Evolutionary conservation across 495 filamentous ascomycete species (phyloP), one percentile per base, ranked within the genome.

Genomic region (Penicillium malachiteum): DNA sequence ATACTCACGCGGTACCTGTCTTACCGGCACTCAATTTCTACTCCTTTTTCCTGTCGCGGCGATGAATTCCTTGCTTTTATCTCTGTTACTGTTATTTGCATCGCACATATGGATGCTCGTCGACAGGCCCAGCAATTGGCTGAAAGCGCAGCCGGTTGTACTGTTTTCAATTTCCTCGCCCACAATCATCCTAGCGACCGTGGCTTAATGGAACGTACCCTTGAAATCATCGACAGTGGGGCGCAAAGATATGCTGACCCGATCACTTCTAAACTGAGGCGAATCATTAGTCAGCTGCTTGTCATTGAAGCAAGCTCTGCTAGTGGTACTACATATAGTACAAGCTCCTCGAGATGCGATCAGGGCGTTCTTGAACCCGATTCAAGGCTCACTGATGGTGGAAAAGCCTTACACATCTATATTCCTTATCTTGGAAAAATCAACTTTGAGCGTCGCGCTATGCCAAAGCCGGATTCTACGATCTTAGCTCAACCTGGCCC

Each of bases 41-140:
- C 52, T 3, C 54, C 67, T 12, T 71, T 71, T 52, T 70, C 72
- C 55, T 83, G 79, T 63, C 78, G 81, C 47, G 64, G 76, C 7
- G 58, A 73, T 10, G 81, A 84, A 46, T 83, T 78, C 47, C 68
- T 78, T 41, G 78, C 68, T 10, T 80, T 82, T 55, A 75, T 76
- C 3, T 71, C 74, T 1, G 70, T 79, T 6, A 67, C 73, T 18
- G 58, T 78, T 13, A 33, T 72, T 21, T 63, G 63, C 9, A 45
- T 70, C 26, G 58, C 61, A 1, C 60, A 72, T 42, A 56, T 72
- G 12, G 59, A 69, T 37, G 62, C 64, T 12, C 65, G 63, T 33
- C 61, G 52, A 7, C 54, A 69, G 16, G 14, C 30, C 30, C 18
- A n/a, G 11, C 18, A 46, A 14, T 14, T 12, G 5, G 7, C 26